Percentiles rank a stretch among this genome's conserved stretches.
Evolutionary conservation across 164 flowering plant species (phyloP).

Genomic region (Buxus sempervirens): DNA sequence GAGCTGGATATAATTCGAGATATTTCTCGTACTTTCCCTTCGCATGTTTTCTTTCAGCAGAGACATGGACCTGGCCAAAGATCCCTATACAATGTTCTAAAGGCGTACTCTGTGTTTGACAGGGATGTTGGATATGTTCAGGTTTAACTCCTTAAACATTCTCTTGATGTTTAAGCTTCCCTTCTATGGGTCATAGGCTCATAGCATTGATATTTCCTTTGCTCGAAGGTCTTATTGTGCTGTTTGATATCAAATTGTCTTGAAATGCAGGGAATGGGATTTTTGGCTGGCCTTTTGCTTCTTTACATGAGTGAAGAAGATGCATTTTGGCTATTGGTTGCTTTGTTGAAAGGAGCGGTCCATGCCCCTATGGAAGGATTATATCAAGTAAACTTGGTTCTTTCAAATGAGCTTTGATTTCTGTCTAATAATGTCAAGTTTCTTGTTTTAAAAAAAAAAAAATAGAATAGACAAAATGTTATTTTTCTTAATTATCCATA

Average conservation of each 20-base stretch:
- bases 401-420: background rate
- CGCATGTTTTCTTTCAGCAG: slow-evolving; percentile 97
- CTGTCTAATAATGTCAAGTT: no score
- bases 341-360: slow-evolving; percentile 91
- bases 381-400: slow-evolving; percentile 58
- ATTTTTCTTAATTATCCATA: background rate
- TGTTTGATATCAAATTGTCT: slow-evolving; percentile 6
- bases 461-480: background rate
- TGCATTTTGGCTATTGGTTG: slow-evolving; percentile 97
- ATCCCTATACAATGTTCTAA: slow-evolving; percentile 96
- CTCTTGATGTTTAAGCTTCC: background rate
- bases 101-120: slow-evolving; percentile 96
- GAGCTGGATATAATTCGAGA: slow-evolving; percentile 97
- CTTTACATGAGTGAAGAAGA: slow-evolving; percentile 99
- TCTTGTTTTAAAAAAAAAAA: no score
- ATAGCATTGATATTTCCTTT: background rate
- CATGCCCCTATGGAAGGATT: slow-evolving; percentile 99
- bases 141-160: slow-evolving; percentile 37
- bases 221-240: background rate
- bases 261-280: slow-evolving; percentile 92
- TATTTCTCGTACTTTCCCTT: slow-evolving; percentile 96
- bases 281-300: slow-evolving; percentile 89
- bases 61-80: slow-evolving; percentile 99
- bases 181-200: background rate
- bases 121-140: slow-evolving; percentile 99